Evolutionary conservation across 2,329 filamentous ascomycete genomes (phyloP).

Genomic region (Trichoderma endophyticum): DNA sequence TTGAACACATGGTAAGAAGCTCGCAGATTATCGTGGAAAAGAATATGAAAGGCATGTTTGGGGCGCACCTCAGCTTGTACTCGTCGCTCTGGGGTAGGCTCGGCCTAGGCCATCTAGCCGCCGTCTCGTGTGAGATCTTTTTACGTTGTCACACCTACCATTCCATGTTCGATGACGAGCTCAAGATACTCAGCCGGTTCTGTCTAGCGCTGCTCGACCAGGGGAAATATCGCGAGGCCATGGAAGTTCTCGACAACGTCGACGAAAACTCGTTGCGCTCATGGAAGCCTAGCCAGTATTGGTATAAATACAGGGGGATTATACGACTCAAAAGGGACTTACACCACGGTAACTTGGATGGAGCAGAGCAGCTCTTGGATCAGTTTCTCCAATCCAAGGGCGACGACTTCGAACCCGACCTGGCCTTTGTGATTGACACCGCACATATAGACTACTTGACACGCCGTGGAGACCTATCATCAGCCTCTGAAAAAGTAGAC

Average conservation of each 20-base stretch:
- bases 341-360: conserved; percentile 51
- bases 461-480: conserved; percentile 46
- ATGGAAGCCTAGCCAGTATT: conserved; percentile 74
- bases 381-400: conserved; percentile 51
- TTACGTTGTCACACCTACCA: conserved; percentile 64
- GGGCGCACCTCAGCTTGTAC: conserved; percentile 68
- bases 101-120: conserved; percentile 57
- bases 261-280: conserved; percentile 63
- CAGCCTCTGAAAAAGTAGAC: conserved; percentile 49
- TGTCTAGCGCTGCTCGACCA: conserved; percentile 58
- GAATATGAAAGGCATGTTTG: conserved; percentile 69
- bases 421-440: conserved; percentile 49
- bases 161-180: conserved; percentile 67
- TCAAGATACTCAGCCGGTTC: conserved; percentile 70
- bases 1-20: conserved; percentile 78
- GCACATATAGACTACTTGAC: conserved; percentile 52
- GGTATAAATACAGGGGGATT: conserved; percentile 64
- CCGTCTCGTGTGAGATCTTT: conserved; percentile 68
- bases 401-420: conserved; percentile 51
- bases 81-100: conserved; percentile 74
- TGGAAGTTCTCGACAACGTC: conserved; percentile 41
- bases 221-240: conserved; percentile 70
- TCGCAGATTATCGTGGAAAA: conserved; percentile 78
- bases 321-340: conserved; percentile 63
- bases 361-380: conserved; percentile 48